These are phyloP conservation scores for Tinospora cordifolia DNA, from an alignment of 164 flowering plant genomes.

Conservation along the genomic window DNA sequence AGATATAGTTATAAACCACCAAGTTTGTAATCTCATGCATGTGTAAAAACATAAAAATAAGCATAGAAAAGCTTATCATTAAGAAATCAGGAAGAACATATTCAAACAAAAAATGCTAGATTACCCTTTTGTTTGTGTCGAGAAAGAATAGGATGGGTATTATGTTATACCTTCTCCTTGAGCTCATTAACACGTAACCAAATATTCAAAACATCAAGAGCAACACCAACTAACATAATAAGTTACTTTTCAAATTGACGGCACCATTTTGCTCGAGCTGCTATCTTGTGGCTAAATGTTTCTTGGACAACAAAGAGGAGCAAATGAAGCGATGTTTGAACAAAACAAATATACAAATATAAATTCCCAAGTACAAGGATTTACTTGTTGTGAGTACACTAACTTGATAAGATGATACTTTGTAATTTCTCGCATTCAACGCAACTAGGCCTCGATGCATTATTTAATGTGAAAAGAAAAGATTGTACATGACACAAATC, in stretches of 20 bases:
- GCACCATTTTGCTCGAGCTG: slow-evolving; percentile 93
- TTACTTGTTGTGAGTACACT: neutral
- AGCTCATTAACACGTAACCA: slow-evolving; percentile 65
- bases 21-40: neutral
- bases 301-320: slow-evolving; percentile 43
- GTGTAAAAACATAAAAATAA: neutral
- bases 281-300: slow-evolving; percentile 74
- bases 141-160: neutral
- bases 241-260: slow-evolving; percentile 94
- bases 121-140: neutral
- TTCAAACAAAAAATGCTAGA: neutral
- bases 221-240: slow-evolving; percentile 60
- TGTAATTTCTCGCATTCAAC: neutral
- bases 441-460: neutral
- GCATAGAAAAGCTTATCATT: neutral
- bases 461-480: neutral
- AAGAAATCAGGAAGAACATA: neutral
- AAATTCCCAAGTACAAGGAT: too few species aligned
- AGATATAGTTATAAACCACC: neutral
- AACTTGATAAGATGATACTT: neutral
- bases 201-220: slow-evolving; percentile 66
- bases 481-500: neutral
- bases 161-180: slow-evolving; percentile 72
- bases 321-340: neutral
- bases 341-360: neutral